Percentiles rank a stretch among this genome's conserved stretches.
phyloP scores from a whole-genome alignment of 169 alveolate genomes.

The Plasmodium cynomolgi region DNA sequence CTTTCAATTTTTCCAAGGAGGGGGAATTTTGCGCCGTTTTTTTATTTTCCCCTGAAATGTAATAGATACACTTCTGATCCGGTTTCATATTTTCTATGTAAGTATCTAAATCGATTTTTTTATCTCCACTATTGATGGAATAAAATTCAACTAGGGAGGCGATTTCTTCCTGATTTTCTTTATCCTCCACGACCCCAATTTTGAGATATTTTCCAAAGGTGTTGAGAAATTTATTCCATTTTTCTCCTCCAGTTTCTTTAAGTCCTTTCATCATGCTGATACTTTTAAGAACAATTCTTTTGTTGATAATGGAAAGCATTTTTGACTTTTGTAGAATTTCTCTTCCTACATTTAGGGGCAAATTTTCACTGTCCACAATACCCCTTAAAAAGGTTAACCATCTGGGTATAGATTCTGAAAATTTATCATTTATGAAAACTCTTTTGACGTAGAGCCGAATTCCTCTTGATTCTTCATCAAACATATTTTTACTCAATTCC shows the following conservation, averaged over 20 bases:
- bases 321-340: conserved; percentile 96
- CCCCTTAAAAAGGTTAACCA: conserved; percentile 97
- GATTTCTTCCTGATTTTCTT: conserved; percentile 94
- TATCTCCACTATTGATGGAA: conserved; percentile 87
- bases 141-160: conserved; percentile 93
- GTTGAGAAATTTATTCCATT: conserved; percentile 93
- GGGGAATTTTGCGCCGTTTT: conserved; percentile 94
- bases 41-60: conserved; percentile 94
- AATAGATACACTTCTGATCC: conserved; percentile 94
- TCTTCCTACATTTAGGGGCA: conserved; percentile 98
- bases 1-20: conserved; percentile 91
- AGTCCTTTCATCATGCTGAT: conserved; percentile 92
- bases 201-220: conserved; percentile 92
- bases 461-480: conserved; percentile 95
- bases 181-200: conserved; percentile 98
- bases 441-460: conserved; percentile 97
- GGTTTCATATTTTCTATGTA: conserved; percentile 93
- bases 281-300: conserved; percentile 94
- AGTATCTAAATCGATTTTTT: conserved; percentile 91
- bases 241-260: conserved; percentile 85
- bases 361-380: conserved; percentile 97
- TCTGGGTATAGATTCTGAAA: conserved; percentile 95
- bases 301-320: conserved; percentile 95
- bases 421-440: conserved; percentile 97
- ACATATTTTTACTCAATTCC: conserved; percentile 89